Base-by-base conservation (phyloP, 768 basidiomycete genomes). In the Boletus bicolor region DNA sequence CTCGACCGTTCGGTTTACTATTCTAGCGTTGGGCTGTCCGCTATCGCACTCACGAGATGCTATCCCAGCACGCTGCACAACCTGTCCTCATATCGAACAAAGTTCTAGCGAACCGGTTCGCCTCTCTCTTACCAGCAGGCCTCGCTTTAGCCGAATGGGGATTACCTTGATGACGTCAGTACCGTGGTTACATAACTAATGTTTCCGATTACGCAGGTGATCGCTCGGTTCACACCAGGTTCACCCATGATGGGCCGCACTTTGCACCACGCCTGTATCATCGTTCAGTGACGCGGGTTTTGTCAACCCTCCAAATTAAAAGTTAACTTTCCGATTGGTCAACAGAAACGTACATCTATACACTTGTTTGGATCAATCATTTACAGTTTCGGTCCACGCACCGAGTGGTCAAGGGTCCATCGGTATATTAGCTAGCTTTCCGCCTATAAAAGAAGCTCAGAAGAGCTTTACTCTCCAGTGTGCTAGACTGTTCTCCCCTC, bases 401-500 rank as follows among this genome's bases (percentile, higher is more conserved):
- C 39, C 39, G 42, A 28, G 32, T 30, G 32, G 7, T n/a, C 21
- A n/a, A 44, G 42, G 28, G 34, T 14, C 19, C 8, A 19, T 38
- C 11, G 51, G 49, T 53, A 35, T 55, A 34, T 26, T 26, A 34
- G 34, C 36, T 34, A 4, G 32, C 10, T 28, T 43, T 43, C 24
- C 24, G 28, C 45, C 37, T 71, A 70, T 70, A 70, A 71, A 68
- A 60, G 48, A 19, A 38, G 21, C 32, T 35, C 28, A 19, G 47
- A 46, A 30, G 35, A 30, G 10, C 19, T 17, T 35, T 32, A 10
- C 28, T 44, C 45, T 38, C 37, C 53, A 47, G 38, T 45, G 44
- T 39, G 26, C n/a, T 36, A 9, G 19, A 44, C 24, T 46, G 30
- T 49, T 34, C 30, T 26, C 15, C 21, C 26, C 32, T 39, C 30